Evolutionary conservation across 257 asterid species (phyloP).

Genomic region (Haberlea rhodopensis): DNA sequence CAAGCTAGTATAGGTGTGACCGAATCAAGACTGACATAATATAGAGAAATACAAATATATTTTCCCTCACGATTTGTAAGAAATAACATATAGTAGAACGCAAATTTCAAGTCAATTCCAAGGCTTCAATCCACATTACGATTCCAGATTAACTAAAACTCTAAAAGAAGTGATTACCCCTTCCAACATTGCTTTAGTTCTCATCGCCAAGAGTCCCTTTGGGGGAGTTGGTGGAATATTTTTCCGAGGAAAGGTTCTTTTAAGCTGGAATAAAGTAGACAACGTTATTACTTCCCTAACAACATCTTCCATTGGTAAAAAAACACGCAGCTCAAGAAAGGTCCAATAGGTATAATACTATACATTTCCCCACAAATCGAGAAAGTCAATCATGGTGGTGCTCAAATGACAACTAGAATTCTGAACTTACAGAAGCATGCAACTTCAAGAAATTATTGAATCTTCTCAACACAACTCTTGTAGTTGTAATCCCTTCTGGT

Average conservation of each 20-base stretch:
- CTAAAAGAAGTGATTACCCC: conserved; percentile 49
- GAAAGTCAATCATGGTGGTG: conserved; percentile 5
- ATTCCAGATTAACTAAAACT: conserved; percentile 21
- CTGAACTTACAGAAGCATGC: conserved; percentile 76
- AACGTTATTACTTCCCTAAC: conserved; percentile 20
- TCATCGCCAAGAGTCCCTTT: conserved; percentile 77
- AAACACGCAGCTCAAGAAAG: conserved; percentile 22
- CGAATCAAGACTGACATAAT: conserved; percentile 8
- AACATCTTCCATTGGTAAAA: conserved; percentile 18
- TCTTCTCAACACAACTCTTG: conserved; percentile 83
- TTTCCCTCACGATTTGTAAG: conserved; percentile 8
- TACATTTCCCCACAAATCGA: neutral
- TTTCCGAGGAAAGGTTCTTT: conserved; percentile 69
- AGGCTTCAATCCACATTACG: conserved; percentile 15
- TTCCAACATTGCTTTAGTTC: conserved; percentile 86
- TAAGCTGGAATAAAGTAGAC: conserved; percentile 60
- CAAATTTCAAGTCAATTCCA: conserved; percentile 15
- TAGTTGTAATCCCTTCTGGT: conserved; percentile 78
- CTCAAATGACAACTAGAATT: conserved; percentile 20
- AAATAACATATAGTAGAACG: conserved; percentile 20
- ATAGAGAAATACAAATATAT: neutral
- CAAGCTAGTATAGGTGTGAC: conserved; percentile 22
- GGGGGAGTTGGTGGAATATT: conserved; percentile 84
- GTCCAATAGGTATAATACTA: conserved; percentile 4
- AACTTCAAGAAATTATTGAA: conserved; percentile 92